Conservation (phyloP, 2,329 filamentous ascomycete genomes). For the Exophiala sp. region DNA sequence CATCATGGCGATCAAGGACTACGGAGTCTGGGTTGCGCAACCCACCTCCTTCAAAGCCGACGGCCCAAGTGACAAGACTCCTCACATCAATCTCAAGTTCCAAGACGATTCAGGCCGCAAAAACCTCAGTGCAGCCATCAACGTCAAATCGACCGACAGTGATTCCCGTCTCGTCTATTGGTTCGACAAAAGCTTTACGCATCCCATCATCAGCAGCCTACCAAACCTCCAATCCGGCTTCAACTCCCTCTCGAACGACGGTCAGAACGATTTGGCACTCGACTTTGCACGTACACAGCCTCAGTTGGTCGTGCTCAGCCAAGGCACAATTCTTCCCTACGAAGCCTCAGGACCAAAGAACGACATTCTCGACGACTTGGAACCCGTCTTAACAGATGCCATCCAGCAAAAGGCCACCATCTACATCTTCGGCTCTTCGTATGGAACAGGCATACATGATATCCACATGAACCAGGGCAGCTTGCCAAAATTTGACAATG, state of each 20-base stretch:
- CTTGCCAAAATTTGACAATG: constrained; percentile 34
- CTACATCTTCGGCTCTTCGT: constrained; percentile 40
- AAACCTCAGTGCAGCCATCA: constrained; percentile 31
- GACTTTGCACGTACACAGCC: constrained; percentile 26
- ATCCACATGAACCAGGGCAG: constrained; percentile 44
- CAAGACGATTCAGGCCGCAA: constrained; percentile 24
- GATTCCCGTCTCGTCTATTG: constrained; percentile 35
- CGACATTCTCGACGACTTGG: constrained; percentile 40
- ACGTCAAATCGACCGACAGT: constrained; percentile 33
- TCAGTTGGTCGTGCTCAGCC: constrained; percentile 27
- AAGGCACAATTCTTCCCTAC: constrained; percentile 31
- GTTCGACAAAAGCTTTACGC: constrained; percentile 31
- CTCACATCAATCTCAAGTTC: constrained; percentile 35
- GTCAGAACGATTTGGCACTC: constrained; percentile 20
- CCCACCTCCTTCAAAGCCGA: constrained; percentile 7
- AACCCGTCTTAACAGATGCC: constrained; percentile 35
- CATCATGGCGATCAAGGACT: constrained; percentile 9
- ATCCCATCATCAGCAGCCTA: constrained; percentile 30
- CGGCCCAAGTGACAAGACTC: constrained; percentile 16
- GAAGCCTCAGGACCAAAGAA: constrained; percentile 23
- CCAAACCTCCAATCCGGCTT: constrained; percentile 29
- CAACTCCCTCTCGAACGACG: constrained; percentile 23
- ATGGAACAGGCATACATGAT: constrained; percentile 37
- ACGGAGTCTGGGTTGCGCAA: constrained; percentile 12
- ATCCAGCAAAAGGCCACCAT: constrained; percentile 36